Evolutionary conservation across 345 rosid genomes (phyloP).

Genomic region (Bruguiera gymnorhiza): DNA sequence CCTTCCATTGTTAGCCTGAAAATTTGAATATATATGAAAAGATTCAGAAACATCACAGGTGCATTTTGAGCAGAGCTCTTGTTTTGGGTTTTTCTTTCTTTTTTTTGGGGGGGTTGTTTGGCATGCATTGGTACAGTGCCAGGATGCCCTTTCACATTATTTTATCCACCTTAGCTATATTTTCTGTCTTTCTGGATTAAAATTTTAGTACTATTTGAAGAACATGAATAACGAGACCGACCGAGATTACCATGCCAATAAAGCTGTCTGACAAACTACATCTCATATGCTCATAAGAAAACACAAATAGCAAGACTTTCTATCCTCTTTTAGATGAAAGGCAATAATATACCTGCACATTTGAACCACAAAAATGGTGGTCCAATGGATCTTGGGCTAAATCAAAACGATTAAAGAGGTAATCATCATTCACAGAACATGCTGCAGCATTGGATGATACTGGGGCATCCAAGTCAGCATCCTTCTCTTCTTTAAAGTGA

Average conservation of each 20-base stretch:
- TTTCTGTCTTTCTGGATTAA: not conserved
- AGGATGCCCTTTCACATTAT: too few species aligned
- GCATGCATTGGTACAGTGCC: too few species aligned
- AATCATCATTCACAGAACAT: slow-evolving; percentile 34
- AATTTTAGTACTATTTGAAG: not conserved
- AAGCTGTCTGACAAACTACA: not conserved
- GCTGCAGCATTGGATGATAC: slow-evolving; percentile 34
- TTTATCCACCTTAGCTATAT: too few species aligned
- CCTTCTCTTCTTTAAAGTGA: slow-evolving; percentile 28
- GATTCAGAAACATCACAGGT: not conserved
- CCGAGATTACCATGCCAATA: not conserved
- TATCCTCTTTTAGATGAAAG: not conserved
- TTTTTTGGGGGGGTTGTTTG: too few species aligned
- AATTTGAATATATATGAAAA: slow-evolving; percentile 9
- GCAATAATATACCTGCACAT: slow-evolving; percentile 52
- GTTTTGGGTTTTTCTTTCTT: too few species aligned
- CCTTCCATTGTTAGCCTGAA: slow-evolving; percentile 72
- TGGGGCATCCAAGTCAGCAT: slow-evolving; percentile 26
- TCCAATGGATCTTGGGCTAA: slow-evolving; percentile 69
- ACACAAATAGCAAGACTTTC: not conserved
- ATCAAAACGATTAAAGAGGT: slow-evolving; percentile 71
- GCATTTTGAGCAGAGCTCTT: not conserved
- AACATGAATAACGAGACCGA: not conserved
- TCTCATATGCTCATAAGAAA: not conserved
- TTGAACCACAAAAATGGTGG: slow-evolving; percentile 69